Base-by-base conservation (phyloP, 352 stramenopile species). In the Vaucheria bursata region DNA sequence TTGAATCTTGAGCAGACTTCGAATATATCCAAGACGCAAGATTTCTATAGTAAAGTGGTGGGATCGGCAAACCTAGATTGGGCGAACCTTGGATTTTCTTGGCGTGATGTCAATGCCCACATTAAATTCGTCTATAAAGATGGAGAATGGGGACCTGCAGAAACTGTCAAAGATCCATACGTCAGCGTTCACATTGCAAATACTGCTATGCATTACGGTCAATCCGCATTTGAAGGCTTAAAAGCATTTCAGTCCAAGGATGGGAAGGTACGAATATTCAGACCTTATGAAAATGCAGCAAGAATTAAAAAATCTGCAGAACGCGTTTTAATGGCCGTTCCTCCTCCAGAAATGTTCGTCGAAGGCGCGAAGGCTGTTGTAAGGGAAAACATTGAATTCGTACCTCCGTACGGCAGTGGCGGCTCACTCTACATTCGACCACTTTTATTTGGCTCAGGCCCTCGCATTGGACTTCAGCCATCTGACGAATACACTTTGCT, bases 401-500 rank as follows among this genome's bases (percentile, higher is more conserved):
- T 96, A 6, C 91, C 91, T 25, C 91, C 91, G 0, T 92, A 93
- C 82, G 90, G 89, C 18, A 89, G 85, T 0, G 84, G 84, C 38
- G 91, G 90, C 31, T 85, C 90, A 8, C 81, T 95, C 0, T 95
- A 95, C 85, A 85, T 95, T 70, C 84, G 91, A 52, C 91, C 91
- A 1, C 82, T 95, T 12, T 79, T 94, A 0, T 92, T 94, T 85
- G 90, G 91, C 40, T 88, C 85, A n/a, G 90, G 91, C 0, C 79
- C 88, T 34, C 84, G 89, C 33, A 92, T 95, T 72, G 90, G 91
- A 67, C 85, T 95, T 18, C 88, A 93, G 79, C 89, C 89, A 32
- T 85, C 89, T 5, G 89, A 93, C 71, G 89, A 94, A 77, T 95
- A 94, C 82, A 92, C 88, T 0, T 91, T 95, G 74, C 75, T 91